Base-by-base conservation (phyloP, 345 rosid genomes). In the Conringia planisiliqua region DNA sequence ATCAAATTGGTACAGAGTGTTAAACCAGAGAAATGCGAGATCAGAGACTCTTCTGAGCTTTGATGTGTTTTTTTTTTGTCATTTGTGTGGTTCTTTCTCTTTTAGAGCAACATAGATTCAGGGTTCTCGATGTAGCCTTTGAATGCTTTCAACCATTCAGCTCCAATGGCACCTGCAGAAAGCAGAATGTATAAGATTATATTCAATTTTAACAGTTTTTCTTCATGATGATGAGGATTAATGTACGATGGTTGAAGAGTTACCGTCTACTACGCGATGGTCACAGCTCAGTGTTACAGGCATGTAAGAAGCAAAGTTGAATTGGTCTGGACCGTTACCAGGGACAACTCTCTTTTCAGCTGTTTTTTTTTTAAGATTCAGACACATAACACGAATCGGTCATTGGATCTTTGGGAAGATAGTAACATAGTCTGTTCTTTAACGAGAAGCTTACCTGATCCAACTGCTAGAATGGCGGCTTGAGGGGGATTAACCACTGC, bases 191-290 rank as follows among this genome's bases (percentile, higher is more conserved):
- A 27, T 55, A 14, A n/a, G 4, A 52, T 22, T 56, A 6, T 17
- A 52, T 4, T 17, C 55, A 42, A 16, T 60, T 24, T 43, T 4
- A n/a, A n/a, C 4, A 20, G 8, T 9, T 24, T 35, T 8, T 7
- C 0, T 8, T 6, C 36, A 55, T 43, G 36, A 27, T 51, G 26
- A 68, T 40, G 43, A 68, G 35, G 14, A 55, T 27, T 17, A 74
- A 43, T 72, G 8, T 14, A 73, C 11, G 54, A 48, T 58, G 62
- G 6, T 44, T 2, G 12, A 33, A 29, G 0, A 39, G 18, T 76
- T 78, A 92, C 99, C 98, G 70, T 95, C 99, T 17, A 92, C 87
- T n/a, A 92, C 99, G 36, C 97, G 99, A 73, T 95, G 99, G 81
- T 95, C 99, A 22, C 98, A 95, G 79, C 98, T 95, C 75, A 92